A percentile compares a stretch with the other conserved stretches of the same genome.
Evolutionary conservation across 73 alveolate genomes (phyloP).

Genomic region (Symbiodinium natans): DNA sequence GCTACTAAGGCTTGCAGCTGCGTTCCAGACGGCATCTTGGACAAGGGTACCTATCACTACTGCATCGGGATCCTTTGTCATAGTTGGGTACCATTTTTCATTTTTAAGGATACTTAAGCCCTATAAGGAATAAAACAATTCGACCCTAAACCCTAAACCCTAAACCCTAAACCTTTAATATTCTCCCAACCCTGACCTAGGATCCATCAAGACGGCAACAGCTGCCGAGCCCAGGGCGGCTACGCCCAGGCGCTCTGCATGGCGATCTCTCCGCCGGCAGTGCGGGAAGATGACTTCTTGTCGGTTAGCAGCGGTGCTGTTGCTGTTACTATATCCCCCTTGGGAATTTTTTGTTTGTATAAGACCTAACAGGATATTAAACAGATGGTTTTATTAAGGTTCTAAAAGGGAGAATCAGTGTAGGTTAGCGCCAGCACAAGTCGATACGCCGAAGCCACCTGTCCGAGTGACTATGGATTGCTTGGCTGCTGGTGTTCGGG

Average conservation of each 20-base stretch:
- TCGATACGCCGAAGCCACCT: not conserved
- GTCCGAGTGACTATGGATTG: constrained; percentile 3
- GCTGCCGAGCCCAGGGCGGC: not conserved
- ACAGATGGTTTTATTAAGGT: not conserved
- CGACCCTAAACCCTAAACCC: no score
- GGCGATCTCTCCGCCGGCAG: constrained; percentile 25
- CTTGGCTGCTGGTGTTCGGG: constrained; percentile 59
- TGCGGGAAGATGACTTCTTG: not conserved
- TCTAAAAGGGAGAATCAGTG: not conserved
- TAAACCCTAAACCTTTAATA: no score
- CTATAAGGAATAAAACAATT: no score
- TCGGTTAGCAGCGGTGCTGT: not conserved
- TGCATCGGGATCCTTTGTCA: no score
- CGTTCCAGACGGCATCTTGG: no score
- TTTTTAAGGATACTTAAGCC: no score
- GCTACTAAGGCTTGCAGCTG: no score
- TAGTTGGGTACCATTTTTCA: no score
- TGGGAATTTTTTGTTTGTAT: not conserved
- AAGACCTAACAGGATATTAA: not conserved
- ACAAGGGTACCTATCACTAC: no score
- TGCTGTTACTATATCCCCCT: not conserved
- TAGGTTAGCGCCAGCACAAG: not conserved
- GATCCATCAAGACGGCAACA: no score
- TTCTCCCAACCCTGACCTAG: no score
- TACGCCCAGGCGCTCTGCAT: constrained; percentile 61